phyloP scores from a whole-genome alignment of 2,329 filamentous ascomycete genomes.

The Diplocarpon rosae region DNA sequence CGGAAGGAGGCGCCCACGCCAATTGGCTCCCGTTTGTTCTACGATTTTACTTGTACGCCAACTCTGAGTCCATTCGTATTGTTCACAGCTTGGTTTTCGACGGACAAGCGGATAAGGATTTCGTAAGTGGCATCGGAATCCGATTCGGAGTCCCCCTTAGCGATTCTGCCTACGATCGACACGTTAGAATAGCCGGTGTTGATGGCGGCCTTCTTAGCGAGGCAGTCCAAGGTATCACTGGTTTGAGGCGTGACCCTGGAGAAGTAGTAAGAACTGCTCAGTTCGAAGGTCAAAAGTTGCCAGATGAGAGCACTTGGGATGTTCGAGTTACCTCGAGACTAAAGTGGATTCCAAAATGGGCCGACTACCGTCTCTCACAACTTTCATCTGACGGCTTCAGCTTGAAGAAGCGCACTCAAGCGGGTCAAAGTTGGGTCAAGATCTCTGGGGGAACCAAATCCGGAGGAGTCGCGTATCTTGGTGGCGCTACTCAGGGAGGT shows the following conservation, averaged over 20 bases:
- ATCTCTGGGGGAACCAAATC: conserved; percentile 45
- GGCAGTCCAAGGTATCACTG: conserved; percentile 48
- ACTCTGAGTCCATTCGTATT: conserved; percentile 42
- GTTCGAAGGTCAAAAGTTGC: conserved; percentile 35
- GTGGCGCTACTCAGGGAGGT: conserved; percentile 43
- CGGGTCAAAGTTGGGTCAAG: conserved; percentile 45
- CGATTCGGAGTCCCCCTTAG: conserved; percentile 44
- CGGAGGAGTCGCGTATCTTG: conserved; percentile 47
- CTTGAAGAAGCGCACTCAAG: conserved; percentile 47
- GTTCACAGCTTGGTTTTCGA: conserved; percentile 48
- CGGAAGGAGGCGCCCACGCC: conserved; percentile 27
- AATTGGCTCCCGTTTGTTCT: conserved; percentile 44
- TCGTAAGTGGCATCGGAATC: conserved; percentile 43
- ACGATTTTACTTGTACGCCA: conserved; percentile 47
- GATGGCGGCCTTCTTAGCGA: conserved; percentile 45
- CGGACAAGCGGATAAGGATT: conserved; percentile 36
- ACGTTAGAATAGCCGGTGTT: conserved; percentile 44
- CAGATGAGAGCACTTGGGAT: conserved; percentile 37
- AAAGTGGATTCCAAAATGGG: conserved; percentile 48
- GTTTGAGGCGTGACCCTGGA: conserved; percentile 44
- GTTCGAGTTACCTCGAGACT: conserved; percentile 34
- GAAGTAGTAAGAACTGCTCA: conserved; percentile 37
- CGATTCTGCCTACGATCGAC: conserved; percentile 46
- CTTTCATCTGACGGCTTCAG: conserved; percentile 50
- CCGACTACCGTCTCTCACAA: conserved; percentile 45